Base-by-base conservation (phyloP, 345 rosid genomes). In the Nephelium lappaceum region DNA sequence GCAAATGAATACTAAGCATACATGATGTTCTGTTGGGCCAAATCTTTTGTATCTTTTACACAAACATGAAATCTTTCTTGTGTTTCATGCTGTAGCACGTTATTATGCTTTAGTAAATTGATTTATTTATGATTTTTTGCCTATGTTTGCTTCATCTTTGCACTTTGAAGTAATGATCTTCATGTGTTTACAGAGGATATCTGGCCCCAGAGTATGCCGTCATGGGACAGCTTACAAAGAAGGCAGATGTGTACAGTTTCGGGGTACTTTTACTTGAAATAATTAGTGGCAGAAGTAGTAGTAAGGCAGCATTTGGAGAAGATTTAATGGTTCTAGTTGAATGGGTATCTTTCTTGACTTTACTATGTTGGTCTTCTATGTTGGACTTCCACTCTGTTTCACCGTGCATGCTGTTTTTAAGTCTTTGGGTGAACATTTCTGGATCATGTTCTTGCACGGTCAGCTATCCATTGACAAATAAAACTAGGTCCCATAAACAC, bases 151-250 rank as follows among this genome's bases (percentile, higher is more conserved):
- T 41, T 24, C 63, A 16, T 78, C 31, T 21, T 76, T 24, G 42
- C 65, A 19, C 11, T 15, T 14, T 77, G 1, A 24, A 41, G 64
- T 69, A 1, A 31, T 70, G 11, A 31, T 62, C 24, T 45, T 68
- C 74, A 15, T 70, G 18, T 63, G 51, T 82, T 53, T 79, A 80
- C 89, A 95, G 99, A 45, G 99, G 99, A 81, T 95, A 95, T 83
- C 85, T 93, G 83, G 99, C 99, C 18, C 99, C 99, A 8, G 99
- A 95, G 75, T 95, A 95, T 78, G 99, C 98, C 8, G 85, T 87
- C 69, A 78, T 92, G 11, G 96, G 99, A 76, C 94, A 95, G 80
- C 86, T 95, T 68, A 95, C 99, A 0, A 93, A 84, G 88, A 95
- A 93, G 87, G 99, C 96, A 0, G 99, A 95, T 43, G 93, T 95